Conservation (phyloP, 2,329 filamentous ascomycete genomes). For the Fusarium azukiicola region DNA sequence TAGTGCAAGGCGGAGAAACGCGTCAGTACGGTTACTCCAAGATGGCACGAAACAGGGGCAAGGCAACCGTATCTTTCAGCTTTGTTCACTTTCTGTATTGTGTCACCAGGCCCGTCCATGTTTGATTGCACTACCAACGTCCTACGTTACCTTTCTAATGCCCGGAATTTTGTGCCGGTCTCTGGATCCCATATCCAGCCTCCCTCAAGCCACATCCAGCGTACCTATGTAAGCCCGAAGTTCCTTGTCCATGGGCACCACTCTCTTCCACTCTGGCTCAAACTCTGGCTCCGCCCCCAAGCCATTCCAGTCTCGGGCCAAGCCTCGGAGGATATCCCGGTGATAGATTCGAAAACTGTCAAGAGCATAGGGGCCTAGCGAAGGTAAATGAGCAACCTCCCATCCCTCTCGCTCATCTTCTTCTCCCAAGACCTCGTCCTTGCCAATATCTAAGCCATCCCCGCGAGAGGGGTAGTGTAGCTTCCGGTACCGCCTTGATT, state of each 20-base stretch:
- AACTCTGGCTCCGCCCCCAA: neutral
- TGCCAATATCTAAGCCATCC: conserved; percentile 26
- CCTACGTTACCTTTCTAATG: neutral
- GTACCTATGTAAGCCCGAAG: conserved; percentile 27
- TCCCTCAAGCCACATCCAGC: conserved; percentile 46
- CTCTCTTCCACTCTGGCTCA: conserved; percentile 45
- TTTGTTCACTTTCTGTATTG: too few relatives aligned
- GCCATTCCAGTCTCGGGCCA: conserved; percentile 30
- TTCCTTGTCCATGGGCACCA: conserved; percentile 43
- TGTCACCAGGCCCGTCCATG: neutral
- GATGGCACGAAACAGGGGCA: too few relatives aligned
- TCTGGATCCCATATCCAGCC: conserved; percentile 45
- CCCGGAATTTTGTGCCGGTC: conserved; percentile 15
- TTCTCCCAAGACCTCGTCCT: conserved; percentile 26
- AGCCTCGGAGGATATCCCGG: conserved; percentile 27
- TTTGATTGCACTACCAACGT: neutral
- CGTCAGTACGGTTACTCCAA: too few relatives aligned
- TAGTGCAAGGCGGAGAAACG: too few relatives aligned
- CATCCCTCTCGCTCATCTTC: conserved; percentile 38
- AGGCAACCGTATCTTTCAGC: too few relatives aligned
- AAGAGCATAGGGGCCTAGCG: conserved; percentile 40
- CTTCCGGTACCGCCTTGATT: conserved; percentile 32
- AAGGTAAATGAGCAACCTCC: conserved; percentile 43
- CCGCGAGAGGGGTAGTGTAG: conserved; percentile 38
- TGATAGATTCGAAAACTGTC: conserved; percentile 47